Evolutionary conservation across 73 alveolate genomes (phyloP), one percentile per base, ranked within the genome.

Genomic region (Breviolum minutum): DNA sequence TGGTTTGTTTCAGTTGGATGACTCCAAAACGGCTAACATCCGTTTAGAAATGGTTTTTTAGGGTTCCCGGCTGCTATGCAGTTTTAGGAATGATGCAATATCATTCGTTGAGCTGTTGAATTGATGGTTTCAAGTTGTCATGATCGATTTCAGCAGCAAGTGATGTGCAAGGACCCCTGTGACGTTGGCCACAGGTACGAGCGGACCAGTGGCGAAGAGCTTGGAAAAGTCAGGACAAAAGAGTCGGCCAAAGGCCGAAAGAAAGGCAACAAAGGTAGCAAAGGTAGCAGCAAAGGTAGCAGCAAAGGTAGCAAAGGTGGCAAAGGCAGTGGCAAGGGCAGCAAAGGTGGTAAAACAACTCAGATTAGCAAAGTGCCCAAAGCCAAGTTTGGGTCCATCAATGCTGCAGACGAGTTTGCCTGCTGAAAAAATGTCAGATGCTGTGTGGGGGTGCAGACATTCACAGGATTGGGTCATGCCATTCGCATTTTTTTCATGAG

Each of bases 351-450:
- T 16, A 20, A 22, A 11, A 62, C 62, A 24, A 69, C 61, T 20
- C 63, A 63, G 71, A 14, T 40, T 24, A 70, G 96, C 64, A 29
- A 66, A 27, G 63, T 22, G 87, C 54, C 87, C 88, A 32, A 40
- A 40, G 66, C 70, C 30, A 77, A 62, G 20, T 69, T 89, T 62
- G 96, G 96, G 32, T 7, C 80, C 24, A 32, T 73, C 77, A 77
- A 90, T 71, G 96, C 85, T 30, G 95, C 95, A 63, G 95, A 90
- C 48, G 97, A 90, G 97, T 90, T 90, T 71, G 97, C 97, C 27
- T 63, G 87, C 74, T 90, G 87, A 71, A 13, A 63, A 87, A 68
- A 26, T 30, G 8, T 9, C 66, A 24, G 93, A 17, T 40, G 54
- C 54, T 12, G 87, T 11, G 40, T 79, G 87, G 9, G 32, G 17